Evolutionary conservation across 1,284 basidiomycete genomes (phyloP), one percentile per base, ranked within the genome.

Genomic region (Papiliotrema laurentii): DNA sequence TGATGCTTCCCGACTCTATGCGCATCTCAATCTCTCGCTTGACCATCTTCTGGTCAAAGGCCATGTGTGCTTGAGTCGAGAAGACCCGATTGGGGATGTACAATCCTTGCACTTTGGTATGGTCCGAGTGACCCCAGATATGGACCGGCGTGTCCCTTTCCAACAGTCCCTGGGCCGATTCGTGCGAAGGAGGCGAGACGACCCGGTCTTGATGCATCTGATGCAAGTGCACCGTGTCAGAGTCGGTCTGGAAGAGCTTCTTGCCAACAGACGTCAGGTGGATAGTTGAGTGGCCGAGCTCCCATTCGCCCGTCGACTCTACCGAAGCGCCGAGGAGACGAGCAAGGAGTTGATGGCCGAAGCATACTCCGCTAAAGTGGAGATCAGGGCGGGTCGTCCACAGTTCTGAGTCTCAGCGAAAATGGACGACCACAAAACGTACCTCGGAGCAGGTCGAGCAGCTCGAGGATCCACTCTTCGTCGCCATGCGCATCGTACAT

Each of bases 401-500:
- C n/a, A 55, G 33, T 2, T 54, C 53, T 54, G 38, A 7, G 4
- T 9, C 24, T 41, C 39, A 41, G 26, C 26, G 4, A 35, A 21
- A 9, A 1, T 13, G 34, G 7, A 14, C 31, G 5, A 11, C 24
- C 11, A 21, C 10, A 19, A 7, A 35, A 19, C 14, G 36, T 36
- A n/a, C n/a, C n/a, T n/a, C n/a, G n/a, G n/a, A 55, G 27, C 36
- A 51, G 39, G 19, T 31, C 46, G 31, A 55, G 34, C 22, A 51
- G 40, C 11, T 55, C 43, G 39, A 47, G 5, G 19, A 55, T 55
- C 53, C 53, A 55, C 38, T 38, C 22, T 7, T 55, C 47, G 37
- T 55, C 53, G 11, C 53, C 53, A 44, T 55, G 47, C 43, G 53
- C 53, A 47, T 55, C 53, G 30, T 51, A 55, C 46, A 47, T 55